Evolutionary conservation across 78 protist species (phyloP), one percentile per base, ranked within the genome.

Genomic region (Polysphondylium violaceum): DNA sequence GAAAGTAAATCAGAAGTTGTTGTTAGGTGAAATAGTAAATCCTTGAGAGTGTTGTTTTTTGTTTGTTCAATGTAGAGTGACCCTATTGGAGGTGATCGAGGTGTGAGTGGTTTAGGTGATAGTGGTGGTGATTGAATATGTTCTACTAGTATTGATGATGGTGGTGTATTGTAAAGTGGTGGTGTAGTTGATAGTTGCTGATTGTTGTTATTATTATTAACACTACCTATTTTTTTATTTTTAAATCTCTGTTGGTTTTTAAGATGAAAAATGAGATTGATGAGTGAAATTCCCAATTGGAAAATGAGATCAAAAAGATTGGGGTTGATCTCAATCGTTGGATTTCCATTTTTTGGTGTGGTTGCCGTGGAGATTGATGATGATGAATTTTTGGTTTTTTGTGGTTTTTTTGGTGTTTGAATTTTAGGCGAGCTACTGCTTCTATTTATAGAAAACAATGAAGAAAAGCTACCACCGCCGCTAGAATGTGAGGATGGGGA

Each of bases 191-290:
- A n/a, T n/a, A n/a, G n/a, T n/a, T n/a, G n/a, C n/a, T 36, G 31
- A 64, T 25, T 43, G n/a, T 7, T 65, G 12, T 64, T 64, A 21
- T 0, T 38, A 33, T 40, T 19, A 68, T 25, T 43, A 56, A 4
- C 14, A 56, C 14, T 56, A 56, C 14, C 21, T 56, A 23, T 25
- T 72, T 64, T 59, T 29, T 76, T 76, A 12, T 44, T n/a, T 29
- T 61, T 43, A 12, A 83, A 69, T 43, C 76, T 67, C 36, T 83
- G 91, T 40, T 69, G 44, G 44, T 83, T 83, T 71, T 69, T 69
- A 25, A 83, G 35, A 29, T 83, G 91, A 51, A 63, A 83, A 31
- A 83, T 31, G 14, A 83, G 60, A 8, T 73, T 83, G 33, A 69
- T 51, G 27, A 83, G 43, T 25, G 67, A 21, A 35, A 41, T 40